These are phyloP conservation scores for Edaphochlamys debaryana DNA, from an alignment of 139 green algal species.

Conservation along the genomic window DNA sequence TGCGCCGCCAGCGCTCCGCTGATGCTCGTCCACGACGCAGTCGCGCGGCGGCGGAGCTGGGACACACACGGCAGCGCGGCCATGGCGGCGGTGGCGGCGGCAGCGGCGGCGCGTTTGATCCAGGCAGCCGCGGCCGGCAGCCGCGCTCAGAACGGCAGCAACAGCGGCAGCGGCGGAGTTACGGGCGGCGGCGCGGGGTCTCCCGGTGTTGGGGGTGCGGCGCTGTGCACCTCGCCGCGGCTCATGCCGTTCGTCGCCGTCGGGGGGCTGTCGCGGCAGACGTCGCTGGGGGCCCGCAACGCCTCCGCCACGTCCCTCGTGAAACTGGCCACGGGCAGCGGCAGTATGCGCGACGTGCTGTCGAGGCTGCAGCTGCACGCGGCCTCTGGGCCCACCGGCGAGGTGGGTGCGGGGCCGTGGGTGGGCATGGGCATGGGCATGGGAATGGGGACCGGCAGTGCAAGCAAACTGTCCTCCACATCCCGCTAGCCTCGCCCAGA, in stretches of 20 bases:
- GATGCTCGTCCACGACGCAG: neutral
- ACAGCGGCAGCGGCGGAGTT: neutral
- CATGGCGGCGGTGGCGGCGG: neutral
- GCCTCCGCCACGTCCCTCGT: neutral
- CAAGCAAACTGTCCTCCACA: no score
- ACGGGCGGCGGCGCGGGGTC: neutral
- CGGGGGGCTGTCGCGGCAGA: neutral
- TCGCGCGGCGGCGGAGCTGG: neutral
- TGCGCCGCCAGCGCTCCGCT: neutral
- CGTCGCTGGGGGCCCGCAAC: neutral
- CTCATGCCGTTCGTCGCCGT: neutral
- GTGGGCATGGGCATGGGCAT: no score
- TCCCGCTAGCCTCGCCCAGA: neutral
- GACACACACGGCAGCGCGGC: no score
- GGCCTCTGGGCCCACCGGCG: no score
- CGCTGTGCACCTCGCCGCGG: neutral
- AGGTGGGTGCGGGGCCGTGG: no score
- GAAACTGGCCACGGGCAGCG: conserved; percentile 16
- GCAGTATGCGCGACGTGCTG: conserved; percentile 34
- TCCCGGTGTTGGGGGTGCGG: no score
- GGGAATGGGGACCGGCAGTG: no score
- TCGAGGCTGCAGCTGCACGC: neutral
- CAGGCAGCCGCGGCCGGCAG: neutral
- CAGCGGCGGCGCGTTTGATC: neutral
- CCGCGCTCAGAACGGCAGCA: neutral